These are phyloP conservation scores for Histomonas meleagridis DNA, from an alignment of 208 protist species.

Conservation along the genomic window DNA sequence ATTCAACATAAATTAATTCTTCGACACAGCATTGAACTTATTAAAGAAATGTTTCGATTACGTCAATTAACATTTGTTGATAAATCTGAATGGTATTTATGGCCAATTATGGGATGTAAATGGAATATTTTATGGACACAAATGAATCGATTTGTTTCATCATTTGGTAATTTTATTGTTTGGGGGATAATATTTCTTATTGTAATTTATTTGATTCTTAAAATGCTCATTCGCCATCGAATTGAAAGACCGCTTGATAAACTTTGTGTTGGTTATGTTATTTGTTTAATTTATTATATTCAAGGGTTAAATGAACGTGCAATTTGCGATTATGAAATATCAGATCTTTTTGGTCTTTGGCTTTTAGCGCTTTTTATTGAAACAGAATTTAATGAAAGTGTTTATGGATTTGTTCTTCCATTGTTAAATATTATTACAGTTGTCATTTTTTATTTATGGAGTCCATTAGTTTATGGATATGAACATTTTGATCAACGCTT, in stretches of 20 bases:
- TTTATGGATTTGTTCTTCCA: neutral
- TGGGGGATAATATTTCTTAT: neutral
- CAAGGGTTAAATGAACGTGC: neutral
- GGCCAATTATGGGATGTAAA: neutral
- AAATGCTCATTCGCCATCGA: neutral
- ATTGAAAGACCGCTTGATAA: neutral
- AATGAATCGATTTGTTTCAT: neutral
- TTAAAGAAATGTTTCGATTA: neutral
- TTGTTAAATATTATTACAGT: neutral
- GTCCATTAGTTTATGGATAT: constrained; percentile 31
- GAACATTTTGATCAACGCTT: neutral
- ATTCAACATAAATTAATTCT: neutral
- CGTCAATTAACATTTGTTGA: neutral
- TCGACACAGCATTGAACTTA: neutral
- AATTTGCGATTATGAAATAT: neutral
- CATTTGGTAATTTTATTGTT: neutral
- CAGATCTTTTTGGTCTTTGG: neutral
- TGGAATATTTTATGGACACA: constrained; percentile 27
- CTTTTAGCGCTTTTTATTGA: neutral
- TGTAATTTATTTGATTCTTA: neutral
- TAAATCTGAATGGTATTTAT: neutral
- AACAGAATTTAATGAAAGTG: neutral
- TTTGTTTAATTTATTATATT: neutral
- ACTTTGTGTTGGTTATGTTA: neutral
- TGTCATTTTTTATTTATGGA: neutral